These are phyloP conservation scores for Aspergillus panamensis DNA, from an alignment of 495 filamentous ascomycete genomes.

Conservation along the genomic window DNA sequence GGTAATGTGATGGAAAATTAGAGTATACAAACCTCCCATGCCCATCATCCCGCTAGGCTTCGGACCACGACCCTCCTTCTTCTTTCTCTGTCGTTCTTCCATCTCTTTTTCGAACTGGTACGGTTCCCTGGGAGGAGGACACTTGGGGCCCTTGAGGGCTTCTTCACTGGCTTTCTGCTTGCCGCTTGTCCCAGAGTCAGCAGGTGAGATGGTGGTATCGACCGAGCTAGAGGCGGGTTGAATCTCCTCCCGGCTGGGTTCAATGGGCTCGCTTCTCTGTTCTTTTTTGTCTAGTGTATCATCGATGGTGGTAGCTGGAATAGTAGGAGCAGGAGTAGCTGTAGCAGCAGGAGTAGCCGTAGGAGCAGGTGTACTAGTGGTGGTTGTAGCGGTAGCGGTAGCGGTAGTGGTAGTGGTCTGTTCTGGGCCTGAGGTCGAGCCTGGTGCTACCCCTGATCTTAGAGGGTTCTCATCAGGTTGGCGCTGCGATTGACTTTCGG, in stretches of 20 bases:
- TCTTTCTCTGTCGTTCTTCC: constrained; percentile 15
- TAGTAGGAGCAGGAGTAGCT: not conserved
- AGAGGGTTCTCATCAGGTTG: not conserved
- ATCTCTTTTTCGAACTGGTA: constrained; percentile 32
- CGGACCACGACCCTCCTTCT: not conserved
- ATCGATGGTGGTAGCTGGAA: not conserved
- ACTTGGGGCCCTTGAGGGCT: constrained; percentile 34
- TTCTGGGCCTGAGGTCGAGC: not conserved
- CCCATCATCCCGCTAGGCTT: not conserved
- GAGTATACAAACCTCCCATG: not conserved
- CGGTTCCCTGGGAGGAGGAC: constrained; percentile 24
- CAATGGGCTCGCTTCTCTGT: not conserved
- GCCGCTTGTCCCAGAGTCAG: not conserved
- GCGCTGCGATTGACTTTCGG: not conserved
- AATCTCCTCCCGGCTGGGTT: not conserved
- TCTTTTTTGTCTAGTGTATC: not conserved
- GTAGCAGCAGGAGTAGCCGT: not conserved
- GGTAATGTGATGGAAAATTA: not conserved
- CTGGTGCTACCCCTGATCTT: not conserved
- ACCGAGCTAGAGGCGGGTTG: not conserved
- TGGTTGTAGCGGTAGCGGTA: not conserved
- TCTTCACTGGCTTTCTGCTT: constrained; percentile 32
- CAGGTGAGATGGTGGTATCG: not conserved
- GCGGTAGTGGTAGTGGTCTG: not conserved
- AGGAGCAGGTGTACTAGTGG: no score